Base-by-base conservation (phyloP, 2,329 filamentous ascomycete species). In the Beauveria varroae region DNA sequence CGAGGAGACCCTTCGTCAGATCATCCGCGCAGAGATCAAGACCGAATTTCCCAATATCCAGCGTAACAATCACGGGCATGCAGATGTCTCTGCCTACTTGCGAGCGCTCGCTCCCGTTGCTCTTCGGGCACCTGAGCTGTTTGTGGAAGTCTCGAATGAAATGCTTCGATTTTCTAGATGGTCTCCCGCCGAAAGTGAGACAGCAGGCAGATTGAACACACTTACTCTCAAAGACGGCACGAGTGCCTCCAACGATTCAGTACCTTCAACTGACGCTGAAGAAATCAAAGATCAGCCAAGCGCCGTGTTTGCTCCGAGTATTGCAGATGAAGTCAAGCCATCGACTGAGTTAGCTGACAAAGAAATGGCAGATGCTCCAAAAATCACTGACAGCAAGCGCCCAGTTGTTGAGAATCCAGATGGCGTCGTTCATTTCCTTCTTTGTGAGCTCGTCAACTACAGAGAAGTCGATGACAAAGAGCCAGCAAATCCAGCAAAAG, bases 361-460 rank as follows among this genome's bases (percentile, higher is more conserved):
- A 66, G 81, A 85, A 28, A 83, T 86, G 77, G 73, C 78, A 2
- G 88, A 91, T 67, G 81, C 78, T 22, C 79, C 83, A 3, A 96
- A 93, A 73, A 65, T 79, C 3, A 71, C 76, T 41, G 92, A 97
- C 63, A 75, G 85, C 46, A 97, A 96, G 74, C 80, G 90, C 9
- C 93, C 95, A 1, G 81, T 93, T 14, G 86, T 97, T 6, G 93
- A 97, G 72, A 92, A 95, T 64, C 91, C 93, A 0, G 95, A 98
- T 73, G 95, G 95, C 4, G 91, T 99, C 3, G 88, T 99, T 62
- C 91, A 98, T 69, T 99, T 96, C 74, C 80, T 99, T 24, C 85
- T 99, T 5, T 96, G 90, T 62, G 95, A 99, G 72, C 79, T 99
- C 51, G 81, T 97, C 61, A 93, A 91, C 56, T 98, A 96, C 75